Base-by-base conservation (phyloP, 2,329 filamentous ascomycete species). In the Microdochium trichocladiopsis region DNA sequence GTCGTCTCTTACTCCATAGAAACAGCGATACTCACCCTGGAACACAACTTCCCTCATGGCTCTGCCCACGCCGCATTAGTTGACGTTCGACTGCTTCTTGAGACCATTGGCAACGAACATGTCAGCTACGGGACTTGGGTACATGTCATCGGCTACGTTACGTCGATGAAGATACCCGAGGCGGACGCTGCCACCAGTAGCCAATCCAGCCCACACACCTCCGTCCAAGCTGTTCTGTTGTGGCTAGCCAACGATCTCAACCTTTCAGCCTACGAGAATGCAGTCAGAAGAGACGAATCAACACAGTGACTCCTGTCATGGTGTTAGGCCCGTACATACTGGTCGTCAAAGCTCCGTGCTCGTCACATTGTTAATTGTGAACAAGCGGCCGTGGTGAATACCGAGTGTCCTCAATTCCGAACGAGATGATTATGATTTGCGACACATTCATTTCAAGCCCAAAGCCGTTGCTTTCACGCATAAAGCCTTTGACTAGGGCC, bases 141-240 rank as follows among this genome's bases (percentile, higher is more conserved):
- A 49, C 95, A 96, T 65, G 78, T 96, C 3, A 81, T 96, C 58
- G 93, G 92, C 5, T 95, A 95, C 66, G 74, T 92, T 51, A 77
- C 73, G 41, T 64, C 65, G 45, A 50, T 60, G 47, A 56, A 53
- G 11, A 51, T 48, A 16, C 24, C 45, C 4, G 2, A 18, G 24
- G 51, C 55, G 25, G 55, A 49, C 56, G 24, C 50, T 2, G 52
- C 33, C 22, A 54, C 37, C 52, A 37, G 25, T 54, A 50, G 10
- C 41, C 53, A 31, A 53, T 57, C 16, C 56, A 56, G 51, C 68
- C 77, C 25, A 63, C 71, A 52, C 23, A 50, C 71, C 11, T 66
- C 65, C 52, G 73, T 96, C 18, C 89, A 96, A 63, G 90, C 89
- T 1, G 67, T 94, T 47, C 73, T 91, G 61, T 66, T 95, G 2